A percentile compares a stretch with the other conserved stretches of the same genome.
These are phyloP conservation scores for Podospora appendiculata DNA, from an alignment of 495 filamentous ascomycete genomes.

Conservation along the genomic window DNA sequence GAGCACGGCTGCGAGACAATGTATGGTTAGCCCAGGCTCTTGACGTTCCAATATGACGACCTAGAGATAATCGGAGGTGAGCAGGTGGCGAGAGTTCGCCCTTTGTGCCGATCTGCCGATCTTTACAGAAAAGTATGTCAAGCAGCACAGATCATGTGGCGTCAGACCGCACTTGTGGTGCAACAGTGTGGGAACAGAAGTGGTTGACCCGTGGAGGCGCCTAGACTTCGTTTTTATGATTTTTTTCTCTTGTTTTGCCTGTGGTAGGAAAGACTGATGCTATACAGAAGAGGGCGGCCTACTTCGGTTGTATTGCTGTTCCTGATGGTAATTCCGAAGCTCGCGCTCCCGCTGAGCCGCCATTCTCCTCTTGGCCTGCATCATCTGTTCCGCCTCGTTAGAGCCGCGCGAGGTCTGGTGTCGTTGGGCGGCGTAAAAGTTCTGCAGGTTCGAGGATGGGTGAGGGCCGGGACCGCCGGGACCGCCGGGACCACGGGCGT, in stretches of 20 bases:
- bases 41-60: slow-evolving; percentile 5
- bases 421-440: slow-evolving; percentile 88
- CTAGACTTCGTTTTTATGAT: slow-evolving; percentile 23
- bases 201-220: slow-evolving; percentile 15
- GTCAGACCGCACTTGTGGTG: slow-evolving; percentile 34
- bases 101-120: slow-evolving; percentile 6
- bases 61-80: neutral
- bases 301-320: slow-evolving; percentile 99
- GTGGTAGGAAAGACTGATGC: slow-evolving; percentile 44
- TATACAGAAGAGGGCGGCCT: slow-evolving; percentile 57
- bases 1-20: slow-evolving; percentile 58
- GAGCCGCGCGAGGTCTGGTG: slow-evolving; percentile 75
- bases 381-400: slow-evolving; percentile 95
- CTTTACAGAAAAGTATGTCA: slow-evolving; percentile 22
- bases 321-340: slow-evolving; percentile 98
- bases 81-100: slow-evolving; percentile 1
- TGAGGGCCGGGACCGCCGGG: slow-evolving; percentile 29
- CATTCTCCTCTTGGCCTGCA: slow-evolving; percentile 98
- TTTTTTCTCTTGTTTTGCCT: slow-evolving; percentile 36
- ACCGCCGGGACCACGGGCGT: slow-evolving; percentile 43
- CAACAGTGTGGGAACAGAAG: slow-evolving; percentile 21
- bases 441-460: slow-evolving; percentile 76
- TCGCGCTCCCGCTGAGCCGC: slow-evolving; percentile 98
- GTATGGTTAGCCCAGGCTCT: slow-evolving; percentile 27
- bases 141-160: slow-evolving; percentile 29